A percentile compares a stretch with the other conserved stretches of the same genome.
These are phyloP conservation scores for Arachis monticola DNA, from an alignment of 331 rosid species.

Conservation along the genomic window DNA sequence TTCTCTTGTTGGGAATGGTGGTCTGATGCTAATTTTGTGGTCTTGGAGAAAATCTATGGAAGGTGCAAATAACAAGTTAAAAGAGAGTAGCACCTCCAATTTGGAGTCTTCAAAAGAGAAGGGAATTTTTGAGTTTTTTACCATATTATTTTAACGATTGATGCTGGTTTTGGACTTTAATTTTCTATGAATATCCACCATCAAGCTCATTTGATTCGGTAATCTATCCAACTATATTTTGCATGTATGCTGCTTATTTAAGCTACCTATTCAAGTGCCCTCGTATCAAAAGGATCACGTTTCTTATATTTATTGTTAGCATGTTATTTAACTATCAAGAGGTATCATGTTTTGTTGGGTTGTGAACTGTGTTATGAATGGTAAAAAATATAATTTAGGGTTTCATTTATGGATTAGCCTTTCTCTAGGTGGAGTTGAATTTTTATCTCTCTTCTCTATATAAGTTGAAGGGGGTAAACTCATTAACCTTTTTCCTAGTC, in stretches of 20 bases:
- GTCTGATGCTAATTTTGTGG: no score
- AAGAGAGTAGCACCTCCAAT: background rate
- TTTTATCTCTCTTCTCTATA: no score
- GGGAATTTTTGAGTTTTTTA: background rate
- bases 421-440: no score
- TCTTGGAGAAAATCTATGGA: background rate
- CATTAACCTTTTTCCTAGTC: no score
- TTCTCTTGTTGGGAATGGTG: no score
- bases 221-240: slow-evolving; percentile 6
- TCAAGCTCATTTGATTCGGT: slow-evolving; percentile 9
- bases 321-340: slow-evolving; percentile 6
- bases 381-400: no score
- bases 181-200: slow-evolving; percentile 25
- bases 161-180: background rate
- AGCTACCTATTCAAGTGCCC: background rate
- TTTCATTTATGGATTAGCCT: no score
- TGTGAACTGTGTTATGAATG: no score
- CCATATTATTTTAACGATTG: background rate
- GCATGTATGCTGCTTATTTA: background rate
- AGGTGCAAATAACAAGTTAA: slow-evolving; percentile 34
- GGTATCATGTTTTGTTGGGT: background rate
- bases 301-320: slow-evolving; percentile 7
- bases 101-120: no score
- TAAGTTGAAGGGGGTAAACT: no score
- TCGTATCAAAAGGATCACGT: slow-evolving; percentile 12